These are phyloP conservation scores for Elongisporangium senticosum DNA, from an alignment of 352 stramenopile genomes.

Conservation along the genomic window DNA sequence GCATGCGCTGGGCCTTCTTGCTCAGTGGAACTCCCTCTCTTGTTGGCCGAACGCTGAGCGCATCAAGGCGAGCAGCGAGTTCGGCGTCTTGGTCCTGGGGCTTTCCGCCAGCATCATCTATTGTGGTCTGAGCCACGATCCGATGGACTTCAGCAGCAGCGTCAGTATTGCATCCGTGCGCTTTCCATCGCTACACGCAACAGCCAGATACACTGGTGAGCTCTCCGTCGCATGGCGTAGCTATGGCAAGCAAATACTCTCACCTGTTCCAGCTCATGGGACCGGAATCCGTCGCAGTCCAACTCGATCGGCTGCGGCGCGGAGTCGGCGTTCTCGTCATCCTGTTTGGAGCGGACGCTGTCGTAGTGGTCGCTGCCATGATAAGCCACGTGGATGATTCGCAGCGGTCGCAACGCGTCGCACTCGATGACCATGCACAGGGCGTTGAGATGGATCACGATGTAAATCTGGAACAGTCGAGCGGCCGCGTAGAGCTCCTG, in stretches of 20 bases:
- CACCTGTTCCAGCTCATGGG: conserved; percentile 53
- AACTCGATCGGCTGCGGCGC: conserved; percentile 46
- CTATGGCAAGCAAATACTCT: conserved; percentile 7
- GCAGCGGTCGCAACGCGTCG: conserved; percentile 39
- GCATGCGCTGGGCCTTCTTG: conserved; percentile 43
- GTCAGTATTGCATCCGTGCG: conserved; percentile 1
- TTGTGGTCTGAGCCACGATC: conserved; percentile 2
- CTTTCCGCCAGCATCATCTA: conserved; percentile 3
- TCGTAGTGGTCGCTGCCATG: conserved; percentile 82
- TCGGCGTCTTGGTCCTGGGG: conserved; percentile 8
- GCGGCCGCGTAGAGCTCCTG: conserved; percentile 74
- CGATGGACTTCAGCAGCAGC: neutral
- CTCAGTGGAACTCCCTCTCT: conserved; percentile 15
- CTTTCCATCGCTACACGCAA: conserved; percentile 24
- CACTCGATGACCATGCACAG: conserved; percentile 71
- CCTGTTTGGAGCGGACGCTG: conserved; percentile 54
- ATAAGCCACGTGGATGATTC: conserved; percentile 57
- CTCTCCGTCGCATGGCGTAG: conserved; percentile 3
- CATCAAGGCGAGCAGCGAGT: conserved; percentile 13
- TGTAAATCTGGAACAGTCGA: conserved; percentile 63
- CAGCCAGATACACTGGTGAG: neutral
- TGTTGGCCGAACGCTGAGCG: conserved; percentile 4
- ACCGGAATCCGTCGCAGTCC: conserved; percentile 52
- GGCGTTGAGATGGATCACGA: conserved; percentile 66
- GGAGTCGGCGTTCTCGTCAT: conserved; percentile 16